Evolutionary conservation across 176 grass and related monocot genomes (phyloP).

Genomic region (Musa acuminata): DNA sequence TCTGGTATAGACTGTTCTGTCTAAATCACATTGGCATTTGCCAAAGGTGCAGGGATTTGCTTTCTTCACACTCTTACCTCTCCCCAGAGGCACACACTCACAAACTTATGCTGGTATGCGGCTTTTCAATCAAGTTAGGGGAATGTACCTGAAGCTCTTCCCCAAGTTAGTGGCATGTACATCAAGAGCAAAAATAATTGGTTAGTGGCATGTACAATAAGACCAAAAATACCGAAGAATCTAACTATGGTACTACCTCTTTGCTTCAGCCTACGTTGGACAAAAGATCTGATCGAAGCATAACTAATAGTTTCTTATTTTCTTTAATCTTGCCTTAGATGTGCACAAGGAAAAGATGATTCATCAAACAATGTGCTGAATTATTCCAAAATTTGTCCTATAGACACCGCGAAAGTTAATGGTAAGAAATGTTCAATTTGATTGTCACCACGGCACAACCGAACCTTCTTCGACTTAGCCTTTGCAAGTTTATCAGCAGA

Average conservation of each 20-base stretch:
- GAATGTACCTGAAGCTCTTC: slow-evolving; percentile 27
- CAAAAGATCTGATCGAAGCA: neutral
- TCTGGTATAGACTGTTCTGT: neutral
- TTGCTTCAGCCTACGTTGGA: neutral
- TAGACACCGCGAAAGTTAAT: neutral
- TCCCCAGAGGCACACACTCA: slow-evolving; percentile 30
- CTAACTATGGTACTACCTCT: neutral
- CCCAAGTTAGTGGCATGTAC: slow-evolving; percentile 11
- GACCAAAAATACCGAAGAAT: neutral
- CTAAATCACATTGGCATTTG: slow-evolving; percentile 32
- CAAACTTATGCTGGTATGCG: slow-evolving; percentile 17
- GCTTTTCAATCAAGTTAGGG: slow-evolving; percentile 21
- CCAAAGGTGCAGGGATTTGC: slow-evolving; percentile 70
- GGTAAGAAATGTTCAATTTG: neutral
- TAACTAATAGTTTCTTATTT: neutral
- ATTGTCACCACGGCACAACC: neutral
- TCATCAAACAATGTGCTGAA: neutral
- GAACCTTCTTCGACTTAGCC: neutral
- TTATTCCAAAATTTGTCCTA: neutral
- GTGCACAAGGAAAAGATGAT: neutral
- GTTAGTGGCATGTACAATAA: neutral
- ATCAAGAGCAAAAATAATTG: neutral
- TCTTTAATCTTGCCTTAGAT: neutral
- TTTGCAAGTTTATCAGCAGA: neutral
- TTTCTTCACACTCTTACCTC: slow-evolving; percentile 44